These are phyloP conservation scores for Salix dunnii DNA, from an alignment of 345 rosid species.

Conservation along the genomic window DNA sequence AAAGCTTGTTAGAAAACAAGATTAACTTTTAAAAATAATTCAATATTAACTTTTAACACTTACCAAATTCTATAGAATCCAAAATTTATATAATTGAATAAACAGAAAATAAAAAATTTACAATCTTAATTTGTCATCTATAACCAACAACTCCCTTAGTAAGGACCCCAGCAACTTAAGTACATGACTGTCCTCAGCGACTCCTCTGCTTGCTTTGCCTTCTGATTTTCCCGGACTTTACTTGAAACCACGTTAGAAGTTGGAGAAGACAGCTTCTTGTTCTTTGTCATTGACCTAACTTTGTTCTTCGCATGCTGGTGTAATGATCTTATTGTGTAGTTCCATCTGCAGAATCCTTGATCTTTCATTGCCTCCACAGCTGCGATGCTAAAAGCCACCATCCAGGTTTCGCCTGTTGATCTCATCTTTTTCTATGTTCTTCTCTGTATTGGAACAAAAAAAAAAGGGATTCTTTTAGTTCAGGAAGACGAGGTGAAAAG, in stretches of 20 bases:
- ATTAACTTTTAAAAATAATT: too few relatives aligned
- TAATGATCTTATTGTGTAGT: slow-evolving; percentile 33
- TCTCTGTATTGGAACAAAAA: background rate
- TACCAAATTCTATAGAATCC: too few relatives aligned
- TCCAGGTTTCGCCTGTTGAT: slow-evolving; percentile 44
- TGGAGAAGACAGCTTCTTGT: slow-evolving; percentile 42
- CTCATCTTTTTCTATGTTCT: slow-evolving; percentile 9
- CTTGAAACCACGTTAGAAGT: slow-evolving; percentile 21
- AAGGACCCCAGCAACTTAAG: slow-evolving; percentile 27
- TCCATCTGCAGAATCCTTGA: slow-evolving; percentile 61
- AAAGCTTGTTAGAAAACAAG: too few relatives aligned
- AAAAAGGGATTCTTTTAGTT: background rate
- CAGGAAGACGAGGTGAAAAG: background rate
- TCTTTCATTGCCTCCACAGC: slow-evolving; percentile 63
- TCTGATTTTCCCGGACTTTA: slow-evolving; percentile 5
- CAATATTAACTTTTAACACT: too few relatives aligned
- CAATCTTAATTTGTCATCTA: background rate
- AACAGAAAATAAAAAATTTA: too few relatives aligned
- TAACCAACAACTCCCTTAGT: background rate
- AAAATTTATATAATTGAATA: too few relatives aligned
- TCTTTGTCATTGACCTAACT: slow-evolving; percentile 35
- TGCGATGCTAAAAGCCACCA: slow-evolving; percentile 46
- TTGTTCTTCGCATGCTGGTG: slow-evolving; percentile 44
- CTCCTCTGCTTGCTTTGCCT: slow-evolving; percentile 27
- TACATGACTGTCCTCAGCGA: slow-evolving; percentile 28